Percentiles rank a stretch among this genome's conserved stretches.
These are phyloP conservation scores for Solanum tarijense DNA, from an alignment of 257 asterid species.

Conservation along the genomic window DNA sequence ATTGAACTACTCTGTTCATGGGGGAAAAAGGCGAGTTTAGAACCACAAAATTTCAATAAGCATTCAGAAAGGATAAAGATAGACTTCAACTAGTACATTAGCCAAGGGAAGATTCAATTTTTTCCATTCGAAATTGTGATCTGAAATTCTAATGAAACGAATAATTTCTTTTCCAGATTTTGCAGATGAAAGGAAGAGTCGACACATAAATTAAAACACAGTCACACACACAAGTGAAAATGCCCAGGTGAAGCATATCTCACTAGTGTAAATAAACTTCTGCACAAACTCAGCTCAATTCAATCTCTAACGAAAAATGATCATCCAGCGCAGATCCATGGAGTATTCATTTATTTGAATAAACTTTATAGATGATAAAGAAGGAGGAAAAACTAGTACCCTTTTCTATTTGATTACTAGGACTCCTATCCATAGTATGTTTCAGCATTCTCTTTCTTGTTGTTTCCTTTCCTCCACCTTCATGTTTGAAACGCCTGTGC, in stretches of 20 bases:
- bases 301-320: neutral
- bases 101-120: neutral
- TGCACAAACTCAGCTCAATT: neutral
- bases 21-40: neutral
- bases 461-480: neutral
- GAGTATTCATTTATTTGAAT: neutral
- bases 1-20: conserved; percentile 55
- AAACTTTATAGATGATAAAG: neutral
- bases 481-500: neutral
- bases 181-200: neutral
- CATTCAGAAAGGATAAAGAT: neutral
- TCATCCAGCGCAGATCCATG: neutral
- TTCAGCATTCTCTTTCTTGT: neutral
- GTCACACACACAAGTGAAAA: neutral
- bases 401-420: neutral
- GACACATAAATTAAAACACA: neutral
- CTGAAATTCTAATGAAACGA: neutral
- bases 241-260: neutral
- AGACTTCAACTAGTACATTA: neutral
- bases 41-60: neutral
- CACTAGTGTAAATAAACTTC: neutral
- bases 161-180: neutral
- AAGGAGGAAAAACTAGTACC: neutral
- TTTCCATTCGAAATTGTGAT: neutral
- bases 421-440: neutral